A percentile compares a stretch with the other conserved stretches of the same genome.
These are phyloP conservation scores for Tulasnella sp. DNA, from an alignment of 768 basidiomycete genomes.

Conservation along the genomic window DNA sequence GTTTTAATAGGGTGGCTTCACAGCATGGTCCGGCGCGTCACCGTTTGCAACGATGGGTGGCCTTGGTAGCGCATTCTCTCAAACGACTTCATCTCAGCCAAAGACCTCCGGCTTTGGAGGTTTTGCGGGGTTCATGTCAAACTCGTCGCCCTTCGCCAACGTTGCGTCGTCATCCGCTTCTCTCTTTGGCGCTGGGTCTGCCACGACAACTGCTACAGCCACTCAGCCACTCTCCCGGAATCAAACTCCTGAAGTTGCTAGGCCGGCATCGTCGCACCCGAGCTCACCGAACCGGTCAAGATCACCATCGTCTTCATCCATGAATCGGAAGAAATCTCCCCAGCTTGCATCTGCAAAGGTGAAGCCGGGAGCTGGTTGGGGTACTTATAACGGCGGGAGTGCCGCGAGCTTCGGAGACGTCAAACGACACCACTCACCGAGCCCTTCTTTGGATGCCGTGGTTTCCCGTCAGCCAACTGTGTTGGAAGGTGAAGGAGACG, in stretches of 20 bases:
- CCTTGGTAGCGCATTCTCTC: neutral
- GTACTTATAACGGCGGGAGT: slow-evolving; percentile 1
- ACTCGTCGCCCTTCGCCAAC: slow-evolving; percentile 6
- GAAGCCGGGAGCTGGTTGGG: slow-evolving; percentile 3
- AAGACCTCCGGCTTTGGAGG: neutral
- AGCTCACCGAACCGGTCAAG: slow-evolving; percentile 6
- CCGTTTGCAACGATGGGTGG: slow-evolving; percentile 15
- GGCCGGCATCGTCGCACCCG: neutral
- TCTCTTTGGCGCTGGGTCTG: neutral
- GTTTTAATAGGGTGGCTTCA: slow-evolving; percentile 13
- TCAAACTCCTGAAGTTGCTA: neutral
- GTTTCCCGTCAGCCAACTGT: neutral
- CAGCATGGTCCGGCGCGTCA: slow-evolving; percentile 9
- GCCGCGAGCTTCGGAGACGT: neutral
- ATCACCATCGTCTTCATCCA: slow-evolving; percentile 6
- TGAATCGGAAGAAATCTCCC: slow-evolving; percentile 7
- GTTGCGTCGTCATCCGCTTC: neutral
- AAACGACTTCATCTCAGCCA: slow-evolving; percentile 1
- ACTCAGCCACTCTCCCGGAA: no score
- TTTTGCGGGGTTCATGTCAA: slow-evolving; percentile 12
- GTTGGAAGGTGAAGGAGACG: neutral
- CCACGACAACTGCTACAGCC: neutral
- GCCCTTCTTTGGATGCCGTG: neutral
- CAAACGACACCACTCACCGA: slow-evolving; percentile 1
- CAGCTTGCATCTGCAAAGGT: neutral